Percentiles rank a stretch among this genome's conserved stretches.
Conservation (phyloP, 805 yeast genomes). For the Metschnikowia noctiluminum region DNA sequence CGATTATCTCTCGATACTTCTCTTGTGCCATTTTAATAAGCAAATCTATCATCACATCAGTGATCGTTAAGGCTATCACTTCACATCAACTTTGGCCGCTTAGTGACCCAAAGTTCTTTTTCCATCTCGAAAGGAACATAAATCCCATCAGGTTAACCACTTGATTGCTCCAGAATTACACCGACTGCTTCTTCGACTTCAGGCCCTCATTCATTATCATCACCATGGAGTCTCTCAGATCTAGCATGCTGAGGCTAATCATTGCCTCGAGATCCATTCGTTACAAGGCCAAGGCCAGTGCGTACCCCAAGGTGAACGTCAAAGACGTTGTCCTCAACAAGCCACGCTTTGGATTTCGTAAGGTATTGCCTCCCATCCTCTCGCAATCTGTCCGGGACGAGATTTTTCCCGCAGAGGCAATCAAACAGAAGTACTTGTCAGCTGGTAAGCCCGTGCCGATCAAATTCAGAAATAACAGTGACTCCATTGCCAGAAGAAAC, state of each 20-base stretch:
- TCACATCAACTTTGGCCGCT: too few species aligned
- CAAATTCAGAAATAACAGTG: constrained; percentile 33
- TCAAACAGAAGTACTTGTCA: constrained; percentile 30
- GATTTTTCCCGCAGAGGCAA: constrained; percentile 37
- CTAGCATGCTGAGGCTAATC: constrained; percentile 8
- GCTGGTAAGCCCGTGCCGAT: constrained; percentile 43
- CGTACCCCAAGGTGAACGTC: constrained; percentile 40
- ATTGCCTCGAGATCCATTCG: constrained; percentile 21
- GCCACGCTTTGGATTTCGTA: constrained; percentile 39
- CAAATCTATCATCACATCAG: too few species aligned
- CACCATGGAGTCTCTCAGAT: constrained; percentile 6
- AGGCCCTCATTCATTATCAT: not conserved
- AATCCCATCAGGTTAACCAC: too few species aligned
- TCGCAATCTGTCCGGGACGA: constrained; percentile 39
- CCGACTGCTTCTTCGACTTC: too few species aligned
- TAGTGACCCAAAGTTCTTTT: too few species aligned
- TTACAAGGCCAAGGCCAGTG: constrained; percentile 27
- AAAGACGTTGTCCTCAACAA: constrained; percentile 37
- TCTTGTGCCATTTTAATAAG: too few species aligned
- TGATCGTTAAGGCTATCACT: too few species aligned
- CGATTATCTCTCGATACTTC: too few species aligned
- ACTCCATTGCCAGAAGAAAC: constrained; percentile 37
- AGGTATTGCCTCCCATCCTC: constrained; percentile 35
- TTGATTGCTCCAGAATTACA: too few species aligned
- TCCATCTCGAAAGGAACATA: too few species aligned